A percentile compares a stretch with the other conserved stretches of the same genome.
Conservation (phyloP, 306 rosid genomes). For the Castanea crenata region DNA sequence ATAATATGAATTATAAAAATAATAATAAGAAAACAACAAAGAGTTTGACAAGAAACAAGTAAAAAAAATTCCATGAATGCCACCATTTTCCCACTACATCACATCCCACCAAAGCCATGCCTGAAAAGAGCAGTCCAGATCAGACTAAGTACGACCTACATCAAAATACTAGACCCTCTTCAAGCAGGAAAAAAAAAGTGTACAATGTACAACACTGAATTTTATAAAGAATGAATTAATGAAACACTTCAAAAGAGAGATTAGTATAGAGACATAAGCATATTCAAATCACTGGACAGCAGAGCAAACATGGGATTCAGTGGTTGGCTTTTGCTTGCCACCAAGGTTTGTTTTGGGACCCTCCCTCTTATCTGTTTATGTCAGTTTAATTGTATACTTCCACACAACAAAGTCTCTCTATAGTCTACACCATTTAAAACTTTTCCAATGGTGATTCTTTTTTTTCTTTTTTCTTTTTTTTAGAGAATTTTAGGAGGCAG, state of each 20-base stretch:
- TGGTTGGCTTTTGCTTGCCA: conserved; percentile 47
- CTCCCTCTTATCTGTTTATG: conserved; percentile 26
- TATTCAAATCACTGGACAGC: conserved; percentile 62
- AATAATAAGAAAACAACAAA: neutral
- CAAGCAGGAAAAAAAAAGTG: conserved; percentile 1
- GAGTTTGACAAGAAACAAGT: neutral
- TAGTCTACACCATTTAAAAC: neutral
- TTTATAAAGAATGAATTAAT: too few species aligned
- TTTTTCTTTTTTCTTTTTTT: neutral
- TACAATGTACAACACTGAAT: neutral
- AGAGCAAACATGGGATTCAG: conserved; percentile 45
- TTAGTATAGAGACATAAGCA: too few species aligned
- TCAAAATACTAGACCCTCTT: conserved; percentile 3
- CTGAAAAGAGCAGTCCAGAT: conserved; percentile 42
- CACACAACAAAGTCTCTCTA: neutral
- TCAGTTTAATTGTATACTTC: conserved; percentile 17
- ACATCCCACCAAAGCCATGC: conserved; percentile 93
- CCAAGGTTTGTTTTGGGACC: conserved; percentile 16
- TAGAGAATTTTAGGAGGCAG: too few species aligned
- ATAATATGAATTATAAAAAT: neutral
- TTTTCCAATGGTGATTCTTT: conserved; percentile 13
- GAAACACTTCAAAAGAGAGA: too few species aligned
- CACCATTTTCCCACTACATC: conserved; percentile 50
- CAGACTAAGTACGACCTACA: conserved; percentile 17
- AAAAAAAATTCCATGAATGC: neutral